These are phyloP conservation scores for Fraxinus greggii DNA, from an alignment of 305 asterid genomes.

Conservation along the genomic window DNA sequence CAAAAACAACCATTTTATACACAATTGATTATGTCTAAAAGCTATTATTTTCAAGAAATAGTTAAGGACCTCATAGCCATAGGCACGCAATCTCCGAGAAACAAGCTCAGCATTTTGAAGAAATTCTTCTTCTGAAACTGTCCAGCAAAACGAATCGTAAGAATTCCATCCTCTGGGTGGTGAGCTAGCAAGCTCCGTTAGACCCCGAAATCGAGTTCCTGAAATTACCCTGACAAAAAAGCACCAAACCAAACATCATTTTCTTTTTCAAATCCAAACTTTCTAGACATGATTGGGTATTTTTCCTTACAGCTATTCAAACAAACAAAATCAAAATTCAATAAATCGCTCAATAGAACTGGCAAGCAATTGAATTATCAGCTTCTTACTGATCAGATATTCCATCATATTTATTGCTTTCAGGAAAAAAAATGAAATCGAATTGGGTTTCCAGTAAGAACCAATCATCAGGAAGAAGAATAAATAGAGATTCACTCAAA, in stretches of 20 bases:
- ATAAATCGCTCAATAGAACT: background rate
- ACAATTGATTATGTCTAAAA: background rate
- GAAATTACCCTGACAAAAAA: conserved; percentile 37
- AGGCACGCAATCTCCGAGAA: conserved; percentile 46
- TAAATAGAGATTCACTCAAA: background rate
- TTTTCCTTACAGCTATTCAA: background rate
- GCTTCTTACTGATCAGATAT: background rate
- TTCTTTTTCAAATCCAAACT: background rate
- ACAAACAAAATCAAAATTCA: background rate
- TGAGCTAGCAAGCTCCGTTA: conserved; percentile 43
- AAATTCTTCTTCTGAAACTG: conserved; percentile 74
- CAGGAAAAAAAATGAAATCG: background rate
- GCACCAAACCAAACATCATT: conserved; percentile 9
- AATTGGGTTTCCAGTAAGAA: background rate
- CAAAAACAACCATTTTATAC: background rate
- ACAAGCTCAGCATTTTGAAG: conserved; percentile 72
- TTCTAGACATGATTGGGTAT: background rate
- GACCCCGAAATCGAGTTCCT: conserved; percentile 21
- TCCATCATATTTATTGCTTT: background rate
- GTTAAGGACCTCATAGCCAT: conserved; percentile 70
- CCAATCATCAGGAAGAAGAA: background rate
- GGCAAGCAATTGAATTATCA: background rate
- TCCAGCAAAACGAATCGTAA: conserved; percentile 91
- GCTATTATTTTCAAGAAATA: background rate
- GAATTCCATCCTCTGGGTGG: conserved; percentile 99